Base-by-base conservation (phyloP, 169 alveolate genomes). In the Plasmodium blacklocki region DNA sequence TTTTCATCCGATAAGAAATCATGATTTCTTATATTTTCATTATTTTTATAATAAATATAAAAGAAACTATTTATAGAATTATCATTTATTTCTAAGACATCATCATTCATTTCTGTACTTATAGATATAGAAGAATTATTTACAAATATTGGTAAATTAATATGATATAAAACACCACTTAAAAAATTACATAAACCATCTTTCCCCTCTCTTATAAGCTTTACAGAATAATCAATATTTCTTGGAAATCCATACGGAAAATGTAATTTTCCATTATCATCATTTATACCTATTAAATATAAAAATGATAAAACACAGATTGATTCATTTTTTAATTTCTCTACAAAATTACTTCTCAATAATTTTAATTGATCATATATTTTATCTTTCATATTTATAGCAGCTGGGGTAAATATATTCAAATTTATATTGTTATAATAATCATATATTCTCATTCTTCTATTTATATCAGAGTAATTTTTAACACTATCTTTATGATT, bases 161-260 rank as follows among this genome's bases (percentile, higher is more conserved):
- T 85, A 60, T 94, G 96, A 68, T 93, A 95, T 12, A 95, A 89
- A 70, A 95, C 64, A 3, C 93, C 93, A 50, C 88, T 88, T 52
- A 95, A 54, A 52, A 97, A 88, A 73, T 95, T 94, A 74, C 97
- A 95, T 73, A 95, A 78, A 0, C 97, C 97, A 75, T 94, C 95
- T 19, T 93, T 92, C 8, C 97, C 97, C 18, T 76, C 88, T 18
- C 92, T 73, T 60, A 95, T 92, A 19, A 93, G 85, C 2, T 85
- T 70, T 50, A 95, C 73, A 18, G 96, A 75, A 18, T 80, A 32
- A 49, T 89, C 95, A 39, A 95, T 93, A 58, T 95, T 90, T 63
- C 97, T 68, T 3, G 97, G 97, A 96, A 97, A 95, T 19, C 97
- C 97, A 66, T 88, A 68, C 1, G 97, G 97, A n/a, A 95, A 91